Evolutionary conservation across 73 alveolate genomes (phyloP).

Genomic region (Blepharisma japonicum): DNA sequence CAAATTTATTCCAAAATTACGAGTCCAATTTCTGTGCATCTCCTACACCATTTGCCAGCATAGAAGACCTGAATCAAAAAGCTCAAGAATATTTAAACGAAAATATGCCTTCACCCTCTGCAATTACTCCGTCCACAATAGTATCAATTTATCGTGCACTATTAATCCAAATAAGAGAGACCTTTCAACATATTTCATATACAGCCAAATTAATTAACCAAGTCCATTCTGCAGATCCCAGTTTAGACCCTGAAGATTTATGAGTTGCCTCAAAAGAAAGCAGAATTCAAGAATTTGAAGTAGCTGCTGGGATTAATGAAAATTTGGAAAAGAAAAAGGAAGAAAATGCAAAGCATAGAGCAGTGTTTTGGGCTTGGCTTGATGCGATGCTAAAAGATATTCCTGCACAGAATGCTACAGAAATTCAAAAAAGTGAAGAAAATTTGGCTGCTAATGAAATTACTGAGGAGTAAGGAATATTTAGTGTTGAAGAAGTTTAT

Average conservation of each 20-base stretch:
- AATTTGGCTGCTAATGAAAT: neutral
- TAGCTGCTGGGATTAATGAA: neutral
- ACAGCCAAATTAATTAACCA: neutral
- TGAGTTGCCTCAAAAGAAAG: neutral
- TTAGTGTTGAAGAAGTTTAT: neutral
- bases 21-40: neutral
- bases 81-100: neutral
- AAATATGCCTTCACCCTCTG: neutral
- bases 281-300: constrained; percentile 1
- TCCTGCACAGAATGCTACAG: neutral
- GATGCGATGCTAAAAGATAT: neutral
- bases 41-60: neutral
- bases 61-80: neutral
- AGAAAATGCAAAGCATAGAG: neutral
- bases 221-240: constrained; percentile 11
- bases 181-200: neutral
- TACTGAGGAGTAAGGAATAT: constrained; percentile 5
- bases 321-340: constrained; percentile 16
- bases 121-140: neutral
- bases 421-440: neutral
- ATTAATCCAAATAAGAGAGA: constrained; percentile 1
- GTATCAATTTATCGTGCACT: neutral
- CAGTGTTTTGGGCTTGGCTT: constrained; percentile 26
- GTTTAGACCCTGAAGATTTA: constrained; percentile 14
- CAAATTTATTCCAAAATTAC: neutral